These are phyloP conservation scores for Fusarium papillatum DNA, from an alignment of 2,329 filamentous ascomycete species.

Conservation along the genomic window DNA sequence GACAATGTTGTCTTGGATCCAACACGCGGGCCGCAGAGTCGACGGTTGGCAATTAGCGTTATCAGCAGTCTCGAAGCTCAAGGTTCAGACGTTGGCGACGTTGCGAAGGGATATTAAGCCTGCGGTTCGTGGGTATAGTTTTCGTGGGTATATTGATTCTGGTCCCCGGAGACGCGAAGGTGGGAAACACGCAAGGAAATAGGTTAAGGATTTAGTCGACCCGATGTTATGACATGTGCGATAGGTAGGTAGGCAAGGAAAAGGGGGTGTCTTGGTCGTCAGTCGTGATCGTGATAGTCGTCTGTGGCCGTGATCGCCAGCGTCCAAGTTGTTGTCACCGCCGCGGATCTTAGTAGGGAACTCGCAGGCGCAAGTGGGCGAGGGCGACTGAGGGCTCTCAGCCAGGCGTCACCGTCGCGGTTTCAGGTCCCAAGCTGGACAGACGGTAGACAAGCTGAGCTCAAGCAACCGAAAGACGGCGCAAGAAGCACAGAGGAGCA, in stretches of 20 bases:
- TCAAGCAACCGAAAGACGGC: conserved; percentile 35
- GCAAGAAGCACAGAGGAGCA: conserved; percentile 34
- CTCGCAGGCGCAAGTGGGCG: conserved; percentile 33
- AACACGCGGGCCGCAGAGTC: conserved; percentile 15
- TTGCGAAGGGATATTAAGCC: conserved; percentile 4
- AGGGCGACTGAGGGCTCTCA: conserved; percentile 20
- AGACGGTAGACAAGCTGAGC: conserved; percentile 28
- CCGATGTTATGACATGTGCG: conserved; percentile 5
- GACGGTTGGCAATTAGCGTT: conserved; percentile 22
- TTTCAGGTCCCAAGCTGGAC: conserved; percentile 26
- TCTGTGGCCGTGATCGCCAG: conserved; percentile 16
- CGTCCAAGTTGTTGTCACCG: conserved; percentile 28
- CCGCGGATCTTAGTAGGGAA: conserved; percentile 20
- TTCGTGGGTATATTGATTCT: conserved; percentile 19
- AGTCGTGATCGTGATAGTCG: conserved; percentile 21
- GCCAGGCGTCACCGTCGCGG: conserved; percentile 36
- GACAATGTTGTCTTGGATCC: conserved; percentile 42
- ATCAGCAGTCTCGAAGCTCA: conserved; percentile 11
- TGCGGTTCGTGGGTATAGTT: conserved; percentile 26
- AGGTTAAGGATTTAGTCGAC: conserved; percentile 13
- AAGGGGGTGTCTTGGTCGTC: conserved; percentile 8
- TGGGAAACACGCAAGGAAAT: conserved; percentile 24
- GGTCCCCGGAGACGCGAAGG: conserved; percentile 10
- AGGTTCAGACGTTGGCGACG: conserved; percentile 2
- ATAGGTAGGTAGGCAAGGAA: conserved; percentile 20